These are phyloP conservation scores for Ganoderma meredithae DNA, from an alignment of 1,284 basidiomycete genomes.

Conservation along the genomic window DNA sequence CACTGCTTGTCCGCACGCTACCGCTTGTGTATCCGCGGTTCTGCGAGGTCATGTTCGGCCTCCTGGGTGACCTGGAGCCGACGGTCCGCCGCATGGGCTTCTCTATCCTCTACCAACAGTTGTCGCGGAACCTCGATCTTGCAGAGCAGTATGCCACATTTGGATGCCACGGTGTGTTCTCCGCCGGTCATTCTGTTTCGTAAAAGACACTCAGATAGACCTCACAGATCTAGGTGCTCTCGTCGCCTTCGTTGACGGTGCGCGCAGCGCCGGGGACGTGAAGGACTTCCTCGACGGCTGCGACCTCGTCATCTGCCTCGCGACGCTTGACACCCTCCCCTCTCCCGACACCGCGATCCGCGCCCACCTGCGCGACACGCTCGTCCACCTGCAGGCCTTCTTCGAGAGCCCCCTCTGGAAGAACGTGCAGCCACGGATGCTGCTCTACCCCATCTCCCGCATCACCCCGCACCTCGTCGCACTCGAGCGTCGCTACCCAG, in stretches of 20 bases:
- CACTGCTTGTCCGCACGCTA: conserved; percentile 23
- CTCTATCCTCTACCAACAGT: conserved; percentile 27
- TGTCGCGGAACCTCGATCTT: conserved; percentile 24
- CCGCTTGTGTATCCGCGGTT: conserved; percentile 25
- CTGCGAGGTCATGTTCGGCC: conserved; percentile 23
- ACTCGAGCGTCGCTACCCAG: conserved; percentile 22
- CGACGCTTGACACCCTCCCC: conserved; percentile 17
- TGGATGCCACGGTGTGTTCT: conserved; percentile 25
- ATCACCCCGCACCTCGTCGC: conserved; percentile 27
- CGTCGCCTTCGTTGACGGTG: conserved; percentile 21
- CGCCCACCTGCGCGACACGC: conserved; percentile 19
- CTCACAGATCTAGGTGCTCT: conserved; percentile 22
- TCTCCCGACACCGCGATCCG: conserved; percentile 6
- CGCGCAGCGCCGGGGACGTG: conserved; percentile 17
- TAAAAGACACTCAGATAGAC: too few species aligned
- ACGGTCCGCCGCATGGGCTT: conserved; percentile 26
- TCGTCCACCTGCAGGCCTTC: conserved; percentile 26
- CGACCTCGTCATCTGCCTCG: conserved; percentile 30
- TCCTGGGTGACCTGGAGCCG: conserved; percentile 20
- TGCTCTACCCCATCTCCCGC: conserved; percentile 29
- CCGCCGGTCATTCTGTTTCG: background rate
- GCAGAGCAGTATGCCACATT: conserved; percentile 18
- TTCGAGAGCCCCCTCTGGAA: conserved; percentile 29
- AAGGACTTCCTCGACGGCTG: conserved; percentile 33
- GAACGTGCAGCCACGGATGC: conserved; percentile 12